Evolutionary conservation across 371 early-diverging fungal species (phyloP).

Genomic region (Lichtheimia ramosa): DNA sequence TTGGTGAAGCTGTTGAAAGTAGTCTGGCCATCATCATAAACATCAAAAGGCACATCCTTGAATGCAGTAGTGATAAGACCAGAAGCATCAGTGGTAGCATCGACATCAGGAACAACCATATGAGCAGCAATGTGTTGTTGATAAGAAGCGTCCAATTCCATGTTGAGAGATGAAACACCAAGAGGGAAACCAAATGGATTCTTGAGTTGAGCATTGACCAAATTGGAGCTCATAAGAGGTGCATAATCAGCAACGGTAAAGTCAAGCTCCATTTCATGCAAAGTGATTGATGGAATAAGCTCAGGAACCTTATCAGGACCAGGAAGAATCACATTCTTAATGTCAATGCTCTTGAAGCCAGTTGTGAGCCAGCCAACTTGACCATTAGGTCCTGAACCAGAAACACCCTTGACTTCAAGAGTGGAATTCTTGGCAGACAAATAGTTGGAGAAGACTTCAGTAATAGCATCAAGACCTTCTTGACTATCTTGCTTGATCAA

Average conservation of each 20-base stretch:
- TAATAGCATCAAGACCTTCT: conserved; percentile 44
- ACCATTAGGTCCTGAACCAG: conserved; percentile 50
- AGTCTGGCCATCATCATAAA: conserved; percentile 25
- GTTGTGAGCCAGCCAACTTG: conserved; percentile 55
- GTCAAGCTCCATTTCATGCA: conserved; percentile 51
- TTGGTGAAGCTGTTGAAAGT: conserved; percentile 45
- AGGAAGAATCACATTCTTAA: conserved; percentile 51
- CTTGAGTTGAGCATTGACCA: conserved; percentile 50
- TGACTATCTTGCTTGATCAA: conserved; percentile 37
- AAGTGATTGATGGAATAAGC: conserved; percentile 42
- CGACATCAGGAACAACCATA: conserved; percentile 44
- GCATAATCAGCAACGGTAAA: conserved; percentile 54
- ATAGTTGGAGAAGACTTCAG: conserved; percentile 49
- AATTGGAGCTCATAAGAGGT: conserved; percentile 45
- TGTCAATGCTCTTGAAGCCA: conserved; percentile 51
- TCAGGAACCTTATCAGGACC: conserved; percentile 35
- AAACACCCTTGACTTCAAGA: conserved; percentile 48
- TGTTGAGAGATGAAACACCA: conserved; percentile 44
- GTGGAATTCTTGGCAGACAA: conserved; percentile 41
- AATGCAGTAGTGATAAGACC: conserved; percentile 47
- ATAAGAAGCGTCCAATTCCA: conserved; percentile 35
- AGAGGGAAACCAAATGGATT: conserved; percentile 64
- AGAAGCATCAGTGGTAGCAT: conserved; percentile 36
- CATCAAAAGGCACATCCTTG: conserved; percentile 46
- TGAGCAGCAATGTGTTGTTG: conserved; percentile 38